Conservation (phyloP, 192 early-diverging fungal genomes). For the Chytriomyces confervae region DNA sequence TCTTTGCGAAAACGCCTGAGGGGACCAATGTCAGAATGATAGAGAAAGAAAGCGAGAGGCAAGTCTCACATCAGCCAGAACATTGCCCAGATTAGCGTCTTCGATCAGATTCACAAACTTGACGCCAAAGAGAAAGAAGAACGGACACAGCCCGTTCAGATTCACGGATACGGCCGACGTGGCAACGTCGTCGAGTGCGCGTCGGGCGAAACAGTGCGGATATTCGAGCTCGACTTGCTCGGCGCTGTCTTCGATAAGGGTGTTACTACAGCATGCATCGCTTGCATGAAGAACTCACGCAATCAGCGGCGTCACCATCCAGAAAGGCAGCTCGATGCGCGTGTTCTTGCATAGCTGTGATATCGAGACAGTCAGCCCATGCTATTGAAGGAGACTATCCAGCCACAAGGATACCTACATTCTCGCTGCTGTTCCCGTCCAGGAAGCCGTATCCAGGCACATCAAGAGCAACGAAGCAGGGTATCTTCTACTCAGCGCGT, state of each 20-base stretch:
- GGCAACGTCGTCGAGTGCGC: slow-evolving; percentile 48
- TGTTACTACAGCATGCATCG: background rate
- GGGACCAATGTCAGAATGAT: background rate
- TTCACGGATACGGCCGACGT: slow-evolving; percentile 48
- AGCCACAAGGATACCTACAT: slow-evolving; percentile 17
- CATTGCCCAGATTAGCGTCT: slow-evolving; percentile 11
- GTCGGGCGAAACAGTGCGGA: slow-evolving; percentile 46
- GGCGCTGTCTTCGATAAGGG: slow-evolving; percentile 10
- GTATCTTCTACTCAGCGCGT: slow-evolving; percentile 41
- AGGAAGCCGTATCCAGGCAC: slow-evolving; percentile 54
- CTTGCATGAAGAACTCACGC: slow-evolving; percentile 27
- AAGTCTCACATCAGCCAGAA: slow-evolving; percentile 28
- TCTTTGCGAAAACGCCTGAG: slow-evolving; percentile 42
- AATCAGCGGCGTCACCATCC: slow-evolving; percentile 47
- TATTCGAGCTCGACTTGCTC: slow-evolving; percentile 46
- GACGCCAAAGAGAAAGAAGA: slow-evolving; percentile 52
- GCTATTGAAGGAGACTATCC: background rate
- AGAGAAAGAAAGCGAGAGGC: background rate
- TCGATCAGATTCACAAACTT: slow-evolving; percentile 51
- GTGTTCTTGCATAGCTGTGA: slow-evolving; percentile 44
- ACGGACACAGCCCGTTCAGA: slow-evolving; percentile 45
- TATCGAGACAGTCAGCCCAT: background rate
- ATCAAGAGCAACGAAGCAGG: slow-evolving; percentile 45
- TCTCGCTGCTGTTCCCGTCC: slow-evolving; percentile 44
- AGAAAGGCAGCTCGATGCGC: slow-evolving; percentile 53